A percentile compares a stretch with the other conserved stretches of the same genome.
These are phyloP conservation scores for Leishmania tropica DNA, from an alignment of 208 protist species.

Conservation along the genomic window DNA sequence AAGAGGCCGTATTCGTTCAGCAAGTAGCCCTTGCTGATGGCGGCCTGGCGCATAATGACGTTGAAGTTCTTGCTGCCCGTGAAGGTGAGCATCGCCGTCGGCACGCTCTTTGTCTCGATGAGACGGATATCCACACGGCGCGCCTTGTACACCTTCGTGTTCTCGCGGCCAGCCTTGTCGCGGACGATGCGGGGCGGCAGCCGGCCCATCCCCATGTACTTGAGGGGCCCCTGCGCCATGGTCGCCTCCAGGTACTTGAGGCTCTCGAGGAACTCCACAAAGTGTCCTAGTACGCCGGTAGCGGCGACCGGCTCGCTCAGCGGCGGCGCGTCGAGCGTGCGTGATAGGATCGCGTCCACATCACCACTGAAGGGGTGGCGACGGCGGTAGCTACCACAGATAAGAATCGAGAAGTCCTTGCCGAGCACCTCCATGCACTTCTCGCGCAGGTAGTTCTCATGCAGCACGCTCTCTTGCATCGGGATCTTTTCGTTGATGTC, in stretches of 20 bases:
- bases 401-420: constrained; percentile 75
- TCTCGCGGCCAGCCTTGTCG: constrained; percentile 64
- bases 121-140: constrained; percentile 91
- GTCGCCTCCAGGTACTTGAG: constrained; percentile 84
- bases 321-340: constrained; percentile 53
- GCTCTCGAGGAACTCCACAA: constrained; percentile 68
- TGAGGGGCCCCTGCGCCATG: constrained; percentile 86
- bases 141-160: constrained; percentile 86
- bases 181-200: constrained; percentile 76
- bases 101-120: constrained; percentile 84
- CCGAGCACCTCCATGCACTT: constrained; percentile 60
- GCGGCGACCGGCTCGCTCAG: constrained; percentile 71
- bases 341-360: constrained; percentile 87
- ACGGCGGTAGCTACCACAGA: constrained; percentile 90
- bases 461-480: constrained; percentile 88
- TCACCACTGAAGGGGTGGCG: constrained; percentile 86
- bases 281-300: constrained; percentile 64
- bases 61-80: constrained; percentile 95
- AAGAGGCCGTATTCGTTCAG: constrained; percentile 93
- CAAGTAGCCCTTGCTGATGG: constrained; percentile 88
- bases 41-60: constrained; percentile 90
- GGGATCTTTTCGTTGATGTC: constrained; percentile 93
- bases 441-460: constrained; percentile 82
- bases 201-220: constrained; percentile 92
- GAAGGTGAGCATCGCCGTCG: constrained; percentile 92